Evolutionary conservation across 1,139 yeast genomes (phyloP).

Genomic region (Pichia sp.): DNA sequence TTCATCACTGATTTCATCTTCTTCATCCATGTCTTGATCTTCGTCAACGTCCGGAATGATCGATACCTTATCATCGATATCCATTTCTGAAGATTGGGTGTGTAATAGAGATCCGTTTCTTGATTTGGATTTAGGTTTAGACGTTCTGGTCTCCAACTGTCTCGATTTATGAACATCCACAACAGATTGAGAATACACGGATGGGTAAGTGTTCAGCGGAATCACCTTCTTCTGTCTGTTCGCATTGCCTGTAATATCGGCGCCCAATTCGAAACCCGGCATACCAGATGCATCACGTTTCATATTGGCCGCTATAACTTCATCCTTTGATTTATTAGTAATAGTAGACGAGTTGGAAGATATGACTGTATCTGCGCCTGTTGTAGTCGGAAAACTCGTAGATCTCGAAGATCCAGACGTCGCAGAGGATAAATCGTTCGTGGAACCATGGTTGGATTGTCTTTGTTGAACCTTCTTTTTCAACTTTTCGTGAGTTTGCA

Average conservation of each 20-base stretch:
- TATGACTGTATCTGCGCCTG: background rate
- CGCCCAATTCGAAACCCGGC: constrained; percentile 8
- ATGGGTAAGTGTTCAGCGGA: background rate
- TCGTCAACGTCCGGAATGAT: no score
- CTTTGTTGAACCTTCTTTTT: background rate
- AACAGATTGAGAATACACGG: background rate
- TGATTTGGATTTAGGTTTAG: no score
- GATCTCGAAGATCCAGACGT: background rate
- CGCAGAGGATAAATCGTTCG: constrained; percentile 2
- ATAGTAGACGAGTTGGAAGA: background rate
- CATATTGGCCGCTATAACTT: background rate
- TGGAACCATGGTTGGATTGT: background rate
- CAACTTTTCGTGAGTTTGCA: constrained; percentile 3
- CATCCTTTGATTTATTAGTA: background rate
- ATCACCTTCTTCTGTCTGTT: constrained; percentile 18
- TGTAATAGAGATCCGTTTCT: constrained; percentile 14
- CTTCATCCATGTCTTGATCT: background rate
- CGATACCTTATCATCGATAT: no score
- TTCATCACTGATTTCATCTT: background rate
- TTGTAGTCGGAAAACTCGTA: background rate
- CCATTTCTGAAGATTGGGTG: background rate
- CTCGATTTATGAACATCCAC: background rate
- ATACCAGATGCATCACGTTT: constrained; percentile 10
- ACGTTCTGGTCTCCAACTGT: no score
- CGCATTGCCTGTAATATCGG: background rate